Evolutionary conservation across 1,284 basidiomycete genomes (phyloP), one percentile per base, ranked within the genome.

Genomic region (Sporisorium iseilematis-ciliati): DNA sequence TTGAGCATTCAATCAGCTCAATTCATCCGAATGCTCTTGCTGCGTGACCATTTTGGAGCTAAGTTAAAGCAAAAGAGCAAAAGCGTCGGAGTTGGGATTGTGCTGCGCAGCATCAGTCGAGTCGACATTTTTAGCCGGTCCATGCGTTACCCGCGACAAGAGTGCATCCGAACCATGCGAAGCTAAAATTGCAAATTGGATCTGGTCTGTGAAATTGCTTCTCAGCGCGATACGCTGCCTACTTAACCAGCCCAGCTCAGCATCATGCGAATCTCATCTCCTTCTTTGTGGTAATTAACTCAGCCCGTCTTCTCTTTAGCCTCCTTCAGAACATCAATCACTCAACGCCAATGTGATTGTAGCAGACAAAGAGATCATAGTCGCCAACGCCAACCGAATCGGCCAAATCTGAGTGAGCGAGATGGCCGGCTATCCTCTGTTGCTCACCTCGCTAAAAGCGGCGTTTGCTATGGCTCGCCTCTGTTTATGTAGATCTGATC

Each of bases 401-500:
- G 35, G 14, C 14, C 35, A 38, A 16, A 38, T 38, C 35, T 10
- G 12, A 16, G 35, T 38, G 35, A 38, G 14, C 35, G 35, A 38
- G 35, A 38, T 38, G 35, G 12, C 35, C 35, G 35, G 3, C 35
- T 38, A 38, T 38, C 18, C 7, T 31, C 26, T 18, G 23, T 46
- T 25, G 23, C 23, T 46, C 23, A 18, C 45, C 23, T 26, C 26
- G 46, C 46, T 48, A 31, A 48, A 48, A 48, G 16, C 26, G 46
- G 46, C 46, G 46, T 48, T 48, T 48, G 26, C 46, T 26, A 26
- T 26, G 23, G 43, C 35, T 16, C 43, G 43, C 10, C 23, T 46
- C 23, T n/a, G n/a, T 46, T 18, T 5, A 18, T 14, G 25, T 5
- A 21, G 20, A 42, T 42, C 33, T 33, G 33, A 41, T 41, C n/a